Evolutionary conservation across 768 basidiomycete genomes (phyloP).

Genomic region (Hericium erinaceus): DNA sequence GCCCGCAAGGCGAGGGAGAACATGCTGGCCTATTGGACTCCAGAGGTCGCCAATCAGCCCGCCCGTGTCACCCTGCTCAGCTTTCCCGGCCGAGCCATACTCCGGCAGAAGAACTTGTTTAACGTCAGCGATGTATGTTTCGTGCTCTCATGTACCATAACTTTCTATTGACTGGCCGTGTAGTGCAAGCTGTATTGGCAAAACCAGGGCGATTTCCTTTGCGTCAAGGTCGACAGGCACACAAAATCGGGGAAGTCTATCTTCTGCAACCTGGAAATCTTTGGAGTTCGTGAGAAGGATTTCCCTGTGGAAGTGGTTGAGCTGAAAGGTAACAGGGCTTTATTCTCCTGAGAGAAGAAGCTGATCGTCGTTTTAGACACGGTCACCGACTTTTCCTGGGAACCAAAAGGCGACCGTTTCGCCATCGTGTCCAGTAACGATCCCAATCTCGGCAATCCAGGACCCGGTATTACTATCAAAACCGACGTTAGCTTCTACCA

Average conservation of each 20-base stretch:
- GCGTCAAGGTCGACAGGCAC: slow-evolving; percentile 97
- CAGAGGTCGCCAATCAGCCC: slow-evolving; percentile 93
- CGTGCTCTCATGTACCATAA: neutral
- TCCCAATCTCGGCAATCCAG: slow-evolving; percentile 85
- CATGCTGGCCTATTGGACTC: slow-evolving; percentile 96
- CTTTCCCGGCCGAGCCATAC: slow-evolving; percentile 74
- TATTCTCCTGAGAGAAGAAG: neutral
- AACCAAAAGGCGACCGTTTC: slow-evolving; percentile 95
- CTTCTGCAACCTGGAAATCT: slow-evolving; percentile 97
- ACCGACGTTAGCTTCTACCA: slow-evolving; percentile 96
- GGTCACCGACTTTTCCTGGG: slow-evolving; percentile 96
- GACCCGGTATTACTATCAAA: slow-evolving; percentile 89
- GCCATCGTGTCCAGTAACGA: slow-evolving; percentile 92
- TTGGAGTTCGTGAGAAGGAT: slow-evolving; percentile 95
- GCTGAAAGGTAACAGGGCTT: slow-evolving; percentile 33
- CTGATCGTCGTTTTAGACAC: slow-evolving; percentile 39
- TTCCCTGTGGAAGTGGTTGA: slow-evolving; percentile 97
- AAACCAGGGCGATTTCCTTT: slow-evolving; percentile 95
- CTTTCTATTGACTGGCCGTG: neutral
- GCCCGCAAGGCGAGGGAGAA: slow-evolving; percentile 73
- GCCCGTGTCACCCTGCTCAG: slow-evolving; percentile 90
- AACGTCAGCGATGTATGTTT: slow-evolving; percentile 86
- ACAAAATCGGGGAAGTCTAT: slow-evolving; percentile 98
- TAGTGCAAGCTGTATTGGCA: slow-evolving; percentile 99
- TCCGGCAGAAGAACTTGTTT: slow-evolving; percentile 95